Conservation (phyloP, 2,329 filamentous ascomycete genomes). For the Blastomyces silverae region DNA sequence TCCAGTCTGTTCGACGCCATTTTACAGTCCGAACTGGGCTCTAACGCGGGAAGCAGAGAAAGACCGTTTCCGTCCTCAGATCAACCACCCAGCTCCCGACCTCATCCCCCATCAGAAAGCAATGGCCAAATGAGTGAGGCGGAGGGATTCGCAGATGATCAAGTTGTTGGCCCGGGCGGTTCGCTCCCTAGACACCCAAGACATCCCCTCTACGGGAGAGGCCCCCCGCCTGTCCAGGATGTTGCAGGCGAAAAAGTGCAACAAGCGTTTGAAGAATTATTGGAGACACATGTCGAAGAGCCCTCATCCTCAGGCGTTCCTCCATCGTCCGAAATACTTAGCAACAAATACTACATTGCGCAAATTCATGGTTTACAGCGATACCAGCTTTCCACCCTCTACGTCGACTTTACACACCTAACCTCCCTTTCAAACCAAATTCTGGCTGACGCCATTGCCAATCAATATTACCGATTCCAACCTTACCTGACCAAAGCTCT, state of each 20-base stretch:
- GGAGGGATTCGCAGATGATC: constrained; percentile 56
- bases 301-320: constrained; percentile 48
- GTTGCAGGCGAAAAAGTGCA: constrained; percentile 57
- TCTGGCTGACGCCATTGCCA: constrained; percentile 76
- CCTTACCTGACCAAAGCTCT: constrained; percentile 84
- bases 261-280: constrained; percentile 55
- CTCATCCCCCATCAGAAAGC: constrained; percentile 46
- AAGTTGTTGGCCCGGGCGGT: constrained; percentile 50
- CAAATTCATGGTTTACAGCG: constrained; percentile 58
- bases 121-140: constrained; percentile 51
- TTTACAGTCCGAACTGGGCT: constrained; percentile 38
- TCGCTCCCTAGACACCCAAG: constrained; percentile 44
- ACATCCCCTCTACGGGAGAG: constrained; percentile 45
- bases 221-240: constrained; percentile 55
- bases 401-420: constrained; percentile 69
- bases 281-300: constrained; percentile 57
- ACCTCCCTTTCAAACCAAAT: constrained; percentile 68
- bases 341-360: constrained; percentile 60
- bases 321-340: constrained; percentile 50
- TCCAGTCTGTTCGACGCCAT: constrained; percentile 40
- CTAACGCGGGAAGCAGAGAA: constrained; percentile 28
- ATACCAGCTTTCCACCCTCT: constrained; percentile 58
- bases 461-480: constrained; percentile 89
- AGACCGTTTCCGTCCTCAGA: constrained; percentile 32
- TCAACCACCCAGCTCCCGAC: constrained; percentile 47